Evolutionary conservation across 208 protist genomes (phyloP).

Genomic region (Acanthamoeba triangularis): DNA sequence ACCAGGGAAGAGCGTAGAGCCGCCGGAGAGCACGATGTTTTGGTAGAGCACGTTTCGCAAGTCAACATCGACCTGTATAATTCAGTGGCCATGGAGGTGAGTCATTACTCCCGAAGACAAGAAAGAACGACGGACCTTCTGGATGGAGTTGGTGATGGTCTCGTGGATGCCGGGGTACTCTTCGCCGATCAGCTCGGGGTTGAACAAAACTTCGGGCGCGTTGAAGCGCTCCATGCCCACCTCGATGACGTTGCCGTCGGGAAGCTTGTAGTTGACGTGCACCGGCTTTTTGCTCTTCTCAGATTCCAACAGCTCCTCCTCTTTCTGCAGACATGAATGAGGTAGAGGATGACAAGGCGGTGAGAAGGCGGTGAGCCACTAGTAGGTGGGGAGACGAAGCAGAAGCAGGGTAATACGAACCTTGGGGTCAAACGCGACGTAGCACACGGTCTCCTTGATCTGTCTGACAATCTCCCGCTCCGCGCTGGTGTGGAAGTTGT

Average conservation of each 20-base stretch:
- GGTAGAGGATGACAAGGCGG: not conserved
- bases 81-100: constrained; percentile 50
- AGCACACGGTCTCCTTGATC: constrained; percentile 95
- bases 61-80: constrained; percentile 93
- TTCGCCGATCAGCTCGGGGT: constrained; percentile 91
- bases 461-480: constrained; percentile 95
- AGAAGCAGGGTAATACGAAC: not conserved
- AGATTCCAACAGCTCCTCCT: constrained; percentile 77
- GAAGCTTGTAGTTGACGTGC: constrained; percentile 94
- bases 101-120: not conserved
- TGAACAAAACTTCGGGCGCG: constrained; percentile 94
- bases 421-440: constrained; percentile 91
- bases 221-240: constrained; percentile 78
- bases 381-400: not conserved
- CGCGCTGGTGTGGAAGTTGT: constrained; percentile 85
- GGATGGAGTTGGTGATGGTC: constrained; percentile 87
- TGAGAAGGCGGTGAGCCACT: not conserved
- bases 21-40: constrained; percentile 97
- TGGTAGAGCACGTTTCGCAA: constrained; percentile 96
- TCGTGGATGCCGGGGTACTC: constrained; percentile 92
- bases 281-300: constrained; percentile 81
- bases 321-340: not conserved
- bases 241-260: constrained; percentile 92
- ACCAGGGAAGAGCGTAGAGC: constrained; percentile 98
- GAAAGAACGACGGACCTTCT: constrained; percentile 80